These are phyloP conservation scores for Endogone sp. DNA, from an alignment of 192 early-diverging fungal genomes.

Conservation along the genomic window DNA sequence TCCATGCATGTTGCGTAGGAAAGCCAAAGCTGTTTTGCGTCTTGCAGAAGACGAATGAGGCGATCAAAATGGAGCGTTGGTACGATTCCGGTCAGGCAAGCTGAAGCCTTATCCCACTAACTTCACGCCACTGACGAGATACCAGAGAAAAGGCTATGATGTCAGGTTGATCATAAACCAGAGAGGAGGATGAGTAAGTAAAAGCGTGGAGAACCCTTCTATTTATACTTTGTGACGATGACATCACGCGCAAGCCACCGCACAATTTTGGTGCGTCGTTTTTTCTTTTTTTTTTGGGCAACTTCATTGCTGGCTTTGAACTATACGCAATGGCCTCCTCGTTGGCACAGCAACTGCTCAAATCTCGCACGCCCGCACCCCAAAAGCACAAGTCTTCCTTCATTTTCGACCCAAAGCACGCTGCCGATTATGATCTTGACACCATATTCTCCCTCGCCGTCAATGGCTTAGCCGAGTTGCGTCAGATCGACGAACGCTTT, in stretches of 20 bases:
- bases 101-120: no score
- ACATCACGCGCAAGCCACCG: not conserved
- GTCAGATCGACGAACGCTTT: slow-evolving; percentile 61
- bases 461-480: slow-evolving; percentile 75
- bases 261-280: no score
- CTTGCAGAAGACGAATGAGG: no score
- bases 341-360: slow-evolving; percentile 62
- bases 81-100: no score
- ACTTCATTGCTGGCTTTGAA: not conserved
- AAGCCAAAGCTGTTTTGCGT: no score
- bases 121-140: no score
- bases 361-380: slow-evolving; percentile 58
- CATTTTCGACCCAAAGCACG: slow-evolving; percentile 76
- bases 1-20: no score
- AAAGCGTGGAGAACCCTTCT: no score
- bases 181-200: no score
- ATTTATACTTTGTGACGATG: not conserved
- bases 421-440: slow-evolving; percentile 85
- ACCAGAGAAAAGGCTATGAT: no score
- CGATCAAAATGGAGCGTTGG: no score
- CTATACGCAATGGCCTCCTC: slow-evolving; percentile 44
- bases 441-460: slow-evolving; percentile 81
- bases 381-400: slow-evolving; percentile 70
- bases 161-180: no score
- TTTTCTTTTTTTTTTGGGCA: not conserved